Evolutionary conservation across 257 asterid genomes (phyloP).

Genomic region (Catharanthus roseus): DNA sequence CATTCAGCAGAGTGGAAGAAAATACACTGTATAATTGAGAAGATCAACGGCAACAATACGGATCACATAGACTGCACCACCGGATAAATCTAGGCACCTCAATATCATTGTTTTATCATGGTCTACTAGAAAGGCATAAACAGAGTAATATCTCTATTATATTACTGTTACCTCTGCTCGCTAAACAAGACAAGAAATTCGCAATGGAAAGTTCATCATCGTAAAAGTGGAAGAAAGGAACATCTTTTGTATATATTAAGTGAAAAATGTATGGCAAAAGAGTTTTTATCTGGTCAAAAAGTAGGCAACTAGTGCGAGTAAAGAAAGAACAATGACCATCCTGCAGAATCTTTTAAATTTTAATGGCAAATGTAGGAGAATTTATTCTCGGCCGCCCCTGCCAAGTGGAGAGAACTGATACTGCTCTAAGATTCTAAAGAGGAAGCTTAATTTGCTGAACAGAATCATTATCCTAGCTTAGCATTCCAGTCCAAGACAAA

Average conservation of each 20-base stretch:
- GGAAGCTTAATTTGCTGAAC: neutral
- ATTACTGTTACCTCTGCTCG: neutral
- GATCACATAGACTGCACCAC: neutral
- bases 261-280: no score
- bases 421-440: neutral
- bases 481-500: neutral
- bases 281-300: neutral
- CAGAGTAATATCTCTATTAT: neutral
- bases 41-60: neutral
- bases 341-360: neutral
- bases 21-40: neutral
- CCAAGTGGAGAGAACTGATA: neutral
- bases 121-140: neutral
- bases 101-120: neutral
- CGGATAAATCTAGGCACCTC: neutral
- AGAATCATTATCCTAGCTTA: neutral
- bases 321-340: neutral
- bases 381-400: neutral
- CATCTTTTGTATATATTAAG: neutral
- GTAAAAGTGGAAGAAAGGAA: neutral
- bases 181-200: neutral
- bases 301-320: neutral
- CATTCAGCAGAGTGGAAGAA: neutral
- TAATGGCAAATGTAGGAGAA: neutral
- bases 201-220: neutral